Percentiles rank a stretch among this genome's conserved stretches.
phyloP scores from a whole-genome alignment of 495 filamentous ascomycete species.

The Penicillium salamii region DNA sequence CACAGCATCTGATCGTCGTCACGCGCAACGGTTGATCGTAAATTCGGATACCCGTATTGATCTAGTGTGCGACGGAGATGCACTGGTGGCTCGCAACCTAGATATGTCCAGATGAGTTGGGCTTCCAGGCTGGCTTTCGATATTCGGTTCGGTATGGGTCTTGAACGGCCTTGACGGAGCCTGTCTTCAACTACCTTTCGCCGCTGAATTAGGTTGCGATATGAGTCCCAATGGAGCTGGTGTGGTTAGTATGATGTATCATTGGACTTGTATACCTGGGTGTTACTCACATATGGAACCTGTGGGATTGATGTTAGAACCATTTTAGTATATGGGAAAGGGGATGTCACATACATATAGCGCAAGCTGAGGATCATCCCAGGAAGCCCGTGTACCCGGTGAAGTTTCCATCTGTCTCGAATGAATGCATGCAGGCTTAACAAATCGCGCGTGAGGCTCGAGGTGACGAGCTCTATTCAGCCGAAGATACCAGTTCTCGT shows the following conservation, averaged over 20 bases:
- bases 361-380: constrained; percentile 34
- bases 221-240: constrained; percentile 68
- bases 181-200: constrained; percentile 56
- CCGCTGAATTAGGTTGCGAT: constrained; percentile 55
- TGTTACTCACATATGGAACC: constrained; percentile 2
- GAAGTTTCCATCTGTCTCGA: constrained; percentile 31
- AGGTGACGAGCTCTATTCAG: constrained; percentile 47
- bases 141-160: constrained; percentile 54
- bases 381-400: constrained; percentile 14
- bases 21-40: constrained; percentile 57
- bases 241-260: constrained; percentile 22
- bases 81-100: constrained; percentile 61
- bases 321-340: background rate
- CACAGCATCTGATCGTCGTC: constrained; percentile 72
- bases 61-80: constrained; percentile 65
- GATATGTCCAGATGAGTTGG: constrained; percentile 62
- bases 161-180: constrained; percentile 53
- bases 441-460: constrained; percentile 46
- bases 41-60: constrained; percentile 63
- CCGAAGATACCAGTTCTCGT: constrained; percentile 44
- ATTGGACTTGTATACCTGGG: too few relatives aligned
- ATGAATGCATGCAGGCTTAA: constrained; percentile 36
- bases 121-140: constrained; percentile 54
- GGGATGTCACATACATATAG: constrained; percentile 37
- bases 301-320: constrained; percentile 11